Evolutionary conservation across 306 rosid genomes (phyloP), one percentile per base, ranked within the genome.

Genomic region (peach (Prunus persica)): DNA sequence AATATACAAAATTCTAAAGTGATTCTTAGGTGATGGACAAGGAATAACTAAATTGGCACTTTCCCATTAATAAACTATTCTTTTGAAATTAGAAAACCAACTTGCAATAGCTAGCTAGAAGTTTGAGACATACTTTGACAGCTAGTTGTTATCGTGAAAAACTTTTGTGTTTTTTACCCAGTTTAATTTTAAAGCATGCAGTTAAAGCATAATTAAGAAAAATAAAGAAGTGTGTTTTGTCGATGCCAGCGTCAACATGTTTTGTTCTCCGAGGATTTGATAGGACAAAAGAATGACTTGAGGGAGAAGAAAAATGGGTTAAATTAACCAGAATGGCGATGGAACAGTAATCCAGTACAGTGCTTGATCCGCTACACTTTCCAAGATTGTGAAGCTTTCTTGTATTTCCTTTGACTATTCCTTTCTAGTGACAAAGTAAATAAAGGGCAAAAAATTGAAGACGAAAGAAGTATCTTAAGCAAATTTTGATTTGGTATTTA

Each of bases 241-340:
- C n/a, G 15, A 4, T 24, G 22, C n/a, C 7, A 6, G 43, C 43
- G 43, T 7, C 43, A 38, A 38, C 43, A 38, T 38, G 43, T 6
- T 7, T 38, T 38, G 43, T 7, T 38, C 43, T 52, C n/a, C 27
- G 20, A 38, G 34, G 72, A 14, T 11, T 38, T 14, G 4, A 1
- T 24, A 1, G 43, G 62, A 34, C 16, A n/a, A 16, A 20, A 30
- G 68, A 34, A 69, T 49, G n/a, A 61, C 81, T 61, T 78, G 71
- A 61, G 22, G 54, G 13, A 41, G 62, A 60, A 11, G 69, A 38
- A 41, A 68, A 57, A 34, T 41, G 10, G 45, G 16, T 45, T 9
- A 45, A 55, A 8, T 16, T 38, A 7, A 38, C 43, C 43, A 22
- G 46, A 28, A 22, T 11, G 32, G 27, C 8, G 30, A 24, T 19